Base-by-base conservation (phyloP, 1,284 basidiomycete species). In the Naganishia albida region DNA sequence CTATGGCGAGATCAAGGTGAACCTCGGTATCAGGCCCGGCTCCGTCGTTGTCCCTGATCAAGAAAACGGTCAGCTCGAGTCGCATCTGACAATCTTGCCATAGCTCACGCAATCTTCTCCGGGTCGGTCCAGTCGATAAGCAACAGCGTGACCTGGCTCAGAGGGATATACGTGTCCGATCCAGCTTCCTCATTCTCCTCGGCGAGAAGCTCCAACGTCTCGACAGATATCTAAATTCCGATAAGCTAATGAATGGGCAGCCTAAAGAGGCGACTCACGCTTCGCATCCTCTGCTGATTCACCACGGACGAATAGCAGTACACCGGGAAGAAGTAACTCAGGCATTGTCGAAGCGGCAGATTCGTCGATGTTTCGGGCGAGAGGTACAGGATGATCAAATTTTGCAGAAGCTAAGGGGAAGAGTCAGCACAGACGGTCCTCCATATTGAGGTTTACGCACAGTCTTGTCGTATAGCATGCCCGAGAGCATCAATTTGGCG, bases 71-170 rank as follows among this genome's bases (percentile, higher is more conserved):
- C 13, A 60, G 62, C 53, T 18, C 16, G n/a, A 7, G 65, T 67
- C 38, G 10, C 18, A 15, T 13, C 16, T 20, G n/a, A 46, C 30
- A 23, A 7, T 38, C 3, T 15, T 2, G n/a, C 12, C 34, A 68
- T 54, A 64, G 83, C 86, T 74, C 73, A 91, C 82, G 88, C 83
- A 34, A 85, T 85, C 74, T 92, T 94, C 71, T 85, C 83, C 0
- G 94, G 91, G 76, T 97, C 90, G 1, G 89, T 91, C 95, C 95
- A 99, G 73, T 98, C 93, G 2, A 90, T 82, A 70, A 99, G 85
- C 80, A 97, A 86, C 26, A 88, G 78, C 0, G 88, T 90, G 65
- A 95, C 88, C 74, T 94, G 91, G 15, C 85, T 77, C 0, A 91
- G 87, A 0, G 87, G 82, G 18, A 94, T 85, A 86, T 94, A 91